phyloP scores from a whole-genome alignment of 305 asterid genomes.

The Fraxinus ornus region DNA sequence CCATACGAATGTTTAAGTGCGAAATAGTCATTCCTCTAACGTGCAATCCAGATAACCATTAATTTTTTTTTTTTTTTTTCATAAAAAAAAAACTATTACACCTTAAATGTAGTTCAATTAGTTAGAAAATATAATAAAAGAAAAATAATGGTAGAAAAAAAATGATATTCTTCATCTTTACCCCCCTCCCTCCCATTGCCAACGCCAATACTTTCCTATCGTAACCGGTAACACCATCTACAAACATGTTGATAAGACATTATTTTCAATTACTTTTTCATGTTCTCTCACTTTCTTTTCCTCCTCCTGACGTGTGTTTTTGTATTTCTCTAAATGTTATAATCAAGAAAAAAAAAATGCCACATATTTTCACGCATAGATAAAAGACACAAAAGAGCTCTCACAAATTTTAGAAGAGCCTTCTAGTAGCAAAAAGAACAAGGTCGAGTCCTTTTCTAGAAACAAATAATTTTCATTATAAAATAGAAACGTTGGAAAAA shows the following conservation, averaged over 20 bases:
- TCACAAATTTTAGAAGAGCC: background rate
- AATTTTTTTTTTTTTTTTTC: no score
- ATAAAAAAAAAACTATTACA: background rate
- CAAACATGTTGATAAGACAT: background rate
- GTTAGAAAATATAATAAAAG: background rate
- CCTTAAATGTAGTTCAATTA: background rate
- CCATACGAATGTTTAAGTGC: background rate
- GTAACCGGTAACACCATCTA: background rate
- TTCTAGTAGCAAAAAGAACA: background rate
- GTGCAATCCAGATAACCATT: background rate
- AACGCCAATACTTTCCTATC: background rate
- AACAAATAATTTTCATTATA: background rate
- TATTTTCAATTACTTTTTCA: background rate
- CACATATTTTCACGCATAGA: background rate
- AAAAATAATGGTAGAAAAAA: background rate
- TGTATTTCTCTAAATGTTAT: background rate
- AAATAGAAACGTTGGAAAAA: background rate
- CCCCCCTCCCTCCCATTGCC: background rate
- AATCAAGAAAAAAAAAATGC: no score
- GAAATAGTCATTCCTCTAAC: background rate
- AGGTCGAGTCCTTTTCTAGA: background rate
- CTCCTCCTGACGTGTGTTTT: background rate
- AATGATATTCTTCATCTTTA: background rate
- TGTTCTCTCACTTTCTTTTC: background rate
- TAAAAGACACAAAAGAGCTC: background rate